phyloP scores from a whole-genome alignment of 345 rosid species.

The Citrus maxima region DNA sequence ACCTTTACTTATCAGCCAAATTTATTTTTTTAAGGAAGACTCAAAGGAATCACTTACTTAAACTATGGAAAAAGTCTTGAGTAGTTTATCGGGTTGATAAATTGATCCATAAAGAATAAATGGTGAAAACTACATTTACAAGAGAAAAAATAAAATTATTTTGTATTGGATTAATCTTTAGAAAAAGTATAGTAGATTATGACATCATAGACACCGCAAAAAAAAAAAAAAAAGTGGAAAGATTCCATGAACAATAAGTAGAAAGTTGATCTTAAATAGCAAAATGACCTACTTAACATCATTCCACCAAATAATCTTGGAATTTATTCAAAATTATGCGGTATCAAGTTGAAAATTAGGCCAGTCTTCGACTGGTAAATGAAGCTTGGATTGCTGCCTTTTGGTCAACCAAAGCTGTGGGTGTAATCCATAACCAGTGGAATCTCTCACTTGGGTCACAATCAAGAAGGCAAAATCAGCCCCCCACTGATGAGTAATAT shows the following conservation, averaged over 20 bases:
- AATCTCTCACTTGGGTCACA: neutral
- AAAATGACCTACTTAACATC: neutral
- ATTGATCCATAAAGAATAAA: no score
- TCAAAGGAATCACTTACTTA: neutral
- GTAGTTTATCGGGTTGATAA: no score
- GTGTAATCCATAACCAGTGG: neutral
- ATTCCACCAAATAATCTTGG: neutral
- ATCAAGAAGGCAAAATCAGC: neutral
- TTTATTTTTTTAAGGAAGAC: neutral
- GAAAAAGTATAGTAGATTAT: neutral
- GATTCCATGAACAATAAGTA: neutral
- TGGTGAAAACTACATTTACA: no score
- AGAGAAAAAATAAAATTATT: no score
- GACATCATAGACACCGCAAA: neutral
- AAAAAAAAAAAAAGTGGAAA: no score
- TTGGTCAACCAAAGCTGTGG: neutral
- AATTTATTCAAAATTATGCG: neutral
- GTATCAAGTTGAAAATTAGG: neutral
- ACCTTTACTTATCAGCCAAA: neutral
- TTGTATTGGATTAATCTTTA: no score
- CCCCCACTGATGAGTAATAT: neutral
- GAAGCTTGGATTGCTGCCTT: neutral
- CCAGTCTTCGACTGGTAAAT: neutral
- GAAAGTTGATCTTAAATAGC: neutral
- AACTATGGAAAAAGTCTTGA: neutral